Conservation (phyloP, 352 stramenopile genomes). For the Globisporangium nunn region DNA sequence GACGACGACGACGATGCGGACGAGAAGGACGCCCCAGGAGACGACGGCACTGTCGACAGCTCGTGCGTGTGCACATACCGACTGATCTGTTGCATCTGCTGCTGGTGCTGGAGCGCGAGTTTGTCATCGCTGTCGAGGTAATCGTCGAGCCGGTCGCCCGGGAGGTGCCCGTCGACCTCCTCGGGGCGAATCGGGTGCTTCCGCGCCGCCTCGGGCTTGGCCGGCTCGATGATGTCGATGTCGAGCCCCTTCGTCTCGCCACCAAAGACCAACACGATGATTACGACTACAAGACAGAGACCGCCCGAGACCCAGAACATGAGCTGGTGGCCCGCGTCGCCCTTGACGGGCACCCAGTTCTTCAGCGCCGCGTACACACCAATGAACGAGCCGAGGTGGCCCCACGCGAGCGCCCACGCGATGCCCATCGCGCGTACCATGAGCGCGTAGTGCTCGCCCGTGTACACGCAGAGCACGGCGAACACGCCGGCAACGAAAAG, state of each 20-base stretch:
- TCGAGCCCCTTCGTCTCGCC: constrained; percentile 10
- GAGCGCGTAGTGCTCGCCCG: constrained; percentile 38
- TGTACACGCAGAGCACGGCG: constrained; percentile 26
- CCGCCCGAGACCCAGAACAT: constrained; percentile 9
- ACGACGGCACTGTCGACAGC: constrained; percentile 23
- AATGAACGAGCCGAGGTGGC: constrained; percentile 33
- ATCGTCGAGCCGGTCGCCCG: constrained; percentile 3
- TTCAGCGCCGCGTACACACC: constrained; percentile 26
- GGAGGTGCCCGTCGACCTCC: too few relatives aligned
- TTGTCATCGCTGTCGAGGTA: constrained; percentile 11
- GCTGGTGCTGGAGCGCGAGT: background rate
- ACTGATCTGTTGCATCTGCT: background rate
- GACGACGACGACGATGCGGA: constrained; percentile 12
- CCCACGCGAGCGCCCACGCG: constrained; percentile 24
- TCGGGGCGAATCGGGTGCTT: too few relatives aligned
- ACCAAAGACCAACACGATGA: constrained; percentile 4
- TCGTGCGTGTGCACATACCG: constrained; percentile 5
- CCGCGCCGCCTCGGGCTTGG: background rate
- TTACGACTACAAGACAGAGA: background rate
- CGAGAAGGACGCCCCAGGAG: constrained; percentile 11
- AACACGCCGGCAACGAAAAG: constrained; percentile 22
- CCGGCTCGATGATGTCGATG: constrained; percentile 15
- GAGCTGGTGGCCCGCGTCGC: constrained; percentile 9
- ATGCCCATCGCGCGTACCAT: constrained; percentile 37
- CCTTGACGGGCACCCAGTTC: constrained; percentile 17